Conservation (phyloP, 176 grass and related monocot genomes). For the Typha latifolia region DNA sequence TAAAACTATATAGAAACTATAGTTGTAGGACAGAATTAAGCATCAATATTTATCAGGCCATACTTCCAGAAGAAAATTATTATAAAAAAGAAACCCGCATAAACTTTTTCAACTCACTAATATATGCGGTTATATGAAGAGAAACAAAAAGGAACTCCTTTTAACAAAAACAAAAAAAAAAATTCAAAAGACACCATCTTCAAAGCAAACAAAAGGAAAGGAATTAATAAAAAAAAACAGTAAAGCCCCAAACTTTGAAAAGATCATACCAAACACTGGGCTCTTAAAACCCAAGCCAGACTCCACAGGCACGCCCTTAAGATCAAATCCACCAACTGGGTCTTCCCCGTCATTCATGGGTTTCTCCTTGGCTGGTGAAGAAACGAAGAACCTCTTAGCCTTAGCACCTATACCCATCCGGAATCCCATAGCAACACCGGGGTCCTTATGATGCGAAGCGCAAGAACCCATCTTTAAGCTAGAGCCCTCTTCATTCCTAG, state of each 20-base stretch:
- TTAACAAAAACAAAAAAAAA: neutral
- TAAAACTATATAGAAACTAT: too few relatives aligned
- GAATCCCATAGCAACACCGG: constrained; percentile 12
- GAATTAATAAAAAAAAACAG: neutral
- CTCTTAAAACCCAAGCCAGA: constrained; percentile 25
- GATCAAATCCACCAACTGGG: constrained; percentile 26
- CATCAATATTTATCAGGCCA: neutral
- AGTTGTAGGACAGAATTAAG: too few relatives aligned
- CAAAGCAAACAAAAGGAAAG: constrained; percentile 17
- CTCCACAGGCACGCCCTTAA: constrained; percentile 21
- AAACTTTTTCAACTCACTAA: neutral
- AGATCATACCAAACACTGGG: constrained; percentile 46
- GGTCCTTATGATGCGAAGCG: constrained; percentile 55
- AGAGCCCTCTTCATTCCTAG: neutral
- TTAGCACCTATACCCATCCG: constrained; percentile 24
- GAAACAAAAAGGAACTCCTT: neutral
- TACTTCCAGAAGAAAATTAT: neutral
- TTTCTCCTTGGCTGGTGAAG: constrained; percentile 53
- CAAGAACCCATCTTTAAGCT: constrained; percentile 65
- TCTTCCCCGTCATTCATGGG: constrained; percentile 28
- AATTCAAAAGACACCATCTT: neutral
- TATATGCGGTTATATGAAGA: neutral
- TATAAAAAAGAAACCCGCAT: neutral
- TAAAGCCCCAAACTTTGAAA: constrained; percentile 7
- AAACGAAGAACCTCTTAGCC: constrained; percentile 41